Percentiles rank a stretch among this genome's conserved stretches.
phyloP scores from a whole-genome alignment of 1,139 yeast species.

The Starmera stellimalicola region DNA sequence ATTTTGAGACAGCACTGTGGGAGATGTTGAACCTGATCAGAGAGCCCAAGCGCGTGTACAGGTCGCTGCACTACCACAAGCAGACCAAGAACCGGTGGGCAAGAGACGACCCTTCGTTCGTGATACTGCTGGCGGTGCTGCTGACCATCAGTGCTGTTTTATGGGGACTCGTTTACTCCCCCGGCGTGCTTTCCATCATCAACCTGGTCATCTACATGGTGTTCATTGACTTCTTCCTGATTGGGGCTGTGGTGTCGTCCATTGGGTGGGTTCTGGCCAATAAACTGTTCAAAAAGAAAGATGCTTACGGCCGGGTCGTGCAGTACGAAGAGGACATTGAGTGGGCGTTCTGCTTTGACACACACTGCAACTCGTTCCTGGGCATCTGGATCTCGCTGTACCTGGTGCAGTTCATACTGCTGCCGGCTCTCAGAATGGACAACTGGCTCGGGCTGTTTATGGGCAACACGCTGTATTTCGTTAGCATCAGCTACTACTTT shows the following conservation, averaged over 20 bases:
- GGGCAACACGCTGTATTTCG: constrained; percentile 72
- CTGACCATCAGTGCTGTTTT: constrained; percentile 70
- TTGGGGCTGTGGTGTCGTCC: constrained; percentile 63
- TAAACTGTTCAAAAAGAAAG: constrained; percentile 38
- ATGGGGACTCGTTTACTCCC: constrained; percentile 83
- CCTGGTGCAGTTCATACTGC: constrained; percentile 62
- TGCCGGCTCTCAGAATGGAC: constrained; percentile 60
- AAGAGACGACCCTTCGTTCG: constrained; percentile 86
- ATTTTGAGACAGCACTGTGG: constrained; percentile 90
- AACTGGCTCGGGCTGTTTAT: constrained; percentile 57
- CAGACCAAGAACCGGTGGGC: constrained; percentile 69
- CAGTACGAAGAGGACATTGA: constrained; percentile 56
- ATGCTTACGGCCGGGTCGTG: constrained; percentile 21
- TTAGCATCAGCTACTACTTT: constrained; percentile 65
- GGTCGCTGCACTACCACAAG: constrained; percentile 70
- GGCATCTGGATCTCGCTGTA: constrained; percentile 74
- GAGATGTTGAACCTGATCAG: constrained; percentile 68
- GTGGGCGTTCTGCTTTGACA: constrained; percentile 93
- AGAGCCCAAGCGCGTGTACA: constrained; percentile 74
- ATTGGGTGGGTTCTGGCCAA: constrained; percentile 66
- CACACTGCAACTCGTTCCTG: constrained; percentile 83
- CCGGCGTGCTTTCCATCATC: constrained; percentile 48
- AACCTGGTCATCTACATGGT: constrained; percentile 73
- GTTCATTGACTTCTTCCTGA: constrained; percentile 68
- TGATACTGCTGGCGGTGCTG: constrained; percentile 56